Percentiles rank a stretch among this genome's conserved stretches.
phyloP scores from a whole-genome alignment of 2,329 filamentous ascomycete species.

The Ophiostoma ips region DNA sequence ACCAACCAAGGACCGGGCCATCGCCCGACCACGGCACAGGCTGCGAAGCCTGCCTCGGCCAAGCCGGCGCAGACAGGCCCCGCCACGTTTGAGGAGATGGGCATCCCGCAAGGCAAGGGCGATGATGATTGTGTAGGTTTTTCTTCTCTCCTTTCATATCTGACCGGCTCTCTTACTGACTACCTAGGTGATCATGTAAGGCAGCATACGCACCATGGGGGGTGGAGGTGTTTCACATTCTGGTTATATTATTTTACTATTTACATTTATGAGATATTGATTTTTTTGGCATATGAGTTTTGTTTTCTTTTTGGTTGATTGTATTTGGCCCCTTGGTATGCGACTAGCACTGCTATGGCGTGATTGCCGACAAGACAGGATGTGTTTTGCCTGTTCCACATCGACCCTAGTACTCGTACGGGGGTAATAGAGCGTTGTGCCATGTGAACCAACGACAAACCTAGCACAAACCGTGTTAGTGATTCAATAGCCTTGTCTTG shows the following conservation, averaged over 20 bases:
- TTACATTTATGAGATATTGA: neutral
- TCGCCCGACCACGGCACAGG: conserved; percentile 2
- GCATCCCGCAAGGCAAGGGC: conserved; percentile 68
- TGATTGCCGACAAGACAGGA: too few relatives aligned
- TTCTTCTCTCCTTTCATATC: neutral
- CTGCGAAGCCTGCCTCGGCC: neutral
- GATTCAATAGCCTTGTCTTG: too few relatives aligned
- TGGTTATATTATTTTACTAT: neutral
- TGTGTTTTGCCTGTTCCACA: too few relatives aligned
- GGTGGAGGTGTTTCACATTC: too few relatives aligned
- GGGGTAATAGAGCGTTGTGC: too few relatives aligned
- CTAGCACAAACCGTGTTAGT: too few relatives aligned
- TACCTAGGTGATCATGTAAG: conserved; percentile 7
- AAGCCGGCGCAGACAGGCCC: conserved; percentile 48
- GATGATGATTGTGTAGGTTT: conserved; percentile 79
- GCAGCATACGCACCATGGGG: neutral
- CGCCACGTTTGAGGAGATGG: conserved; percentile 97
- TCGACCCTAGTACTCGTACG: too few relatives aligned
- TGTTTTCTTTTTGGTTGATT: neutral
- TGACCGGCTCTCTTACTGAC: neutral
- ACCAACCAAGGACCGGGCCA: neutral
- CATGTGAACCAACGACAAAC: too few relatives aligned
- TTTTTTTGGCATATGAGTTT: neutral
- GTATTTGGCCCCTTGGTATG: neutral
- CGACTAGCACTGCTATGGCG: too few relatives aligned